Percentiles rank a stretch among this genome's conserved stretches.
Conservation (phyloP, 1,284 basidiomycete species). For the Malassezia globosa region DNA sequence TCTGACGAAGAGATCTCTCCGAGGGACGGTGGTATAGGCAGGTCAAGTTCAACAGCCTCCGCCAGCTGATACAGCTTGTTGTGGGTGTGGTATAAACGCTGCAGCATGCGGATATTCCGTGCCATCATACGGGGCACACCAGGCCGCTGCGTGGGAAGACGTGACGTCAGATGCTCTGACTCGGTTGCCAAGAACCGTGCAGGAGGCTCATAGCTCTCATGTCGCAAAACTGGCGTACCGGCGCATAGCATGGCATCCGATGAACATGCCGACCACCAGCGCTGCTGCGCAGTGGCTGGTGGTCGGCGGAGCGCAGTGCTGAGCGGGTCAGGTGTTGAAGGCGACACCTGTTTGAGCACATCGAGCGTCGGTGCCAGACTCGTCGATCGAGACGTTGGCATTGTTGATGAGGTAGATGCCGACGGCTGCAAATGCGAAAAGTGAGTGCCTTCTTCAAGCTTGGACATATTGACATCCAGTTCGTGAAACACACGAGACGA, state of each 20-base stretch:
- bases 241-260: conserved; percentile 24
- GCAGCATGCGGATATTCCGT: conserved; percentile 35
- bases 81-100: conserved; percentile 36
- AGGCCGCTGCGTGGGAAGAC: conserved; percentile 21
- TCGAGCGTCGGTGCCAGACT: background rate
- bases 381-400: background rate
- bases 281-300: background rate
- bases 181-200: background rate
- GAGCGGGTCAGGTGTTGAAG: conserved; percentile 19
- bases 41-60: conserved; percentile 33
- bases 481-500: conserved; percentile 54
- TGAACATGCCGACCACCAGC: conserved; percentile 30
- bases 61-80: conserved; percentile 33
- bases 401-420: too few relatives aligned
- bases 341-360: background rate
- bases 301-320: background rate
- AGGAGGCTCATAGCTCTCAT: conserved; percentile 2
- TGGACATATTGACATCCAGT: conserved; percentile 19
- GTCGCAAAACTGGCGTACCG: conserved; percentile 22
- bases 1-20: conserved; percentile 31
- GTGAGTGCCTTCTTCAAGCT: background rate
- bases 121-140: conserved; percentile 29
- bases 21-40: conserved; percentile 36
- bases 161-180: conserved; percentile 1
- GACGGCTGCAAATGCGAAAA: too few relatives aligned